Conservation (phyloP, 805 yeast genomes). For the Yarrowia sp. region DNA sequence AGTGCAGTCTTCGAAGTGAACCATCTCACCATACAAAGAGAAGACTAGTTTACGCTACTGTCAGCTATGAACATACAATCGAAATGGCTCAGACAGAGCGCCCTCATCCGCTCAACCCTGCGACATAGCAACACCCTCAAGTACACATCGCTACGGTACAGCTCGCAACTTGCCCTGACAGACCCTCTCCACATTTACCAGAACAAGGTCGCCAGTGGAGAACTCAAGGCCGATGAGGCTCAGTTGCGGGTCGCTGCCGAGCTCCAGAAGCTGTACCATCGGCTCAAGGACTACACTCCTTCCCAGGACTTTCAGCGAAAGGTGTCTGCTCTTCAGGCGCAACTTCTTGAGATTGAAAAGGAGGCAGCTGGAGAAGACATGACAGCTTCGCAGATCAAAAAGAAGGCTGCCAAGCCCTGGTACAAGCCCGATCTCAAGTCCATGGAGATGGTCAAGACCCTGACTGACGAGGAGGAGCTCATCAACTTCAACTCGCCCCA, state of each 20-base stretch:
- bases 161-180: slow-evolving; percentile 55
- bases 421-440: slow-evolving; percentile 42
- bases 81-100: background rate
- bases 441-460: slow-evolving; percentile 56
- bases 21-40: too few relatives aligned
- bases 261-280: slow-evolving; percentile 63
- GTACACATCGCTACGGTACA: background rate
- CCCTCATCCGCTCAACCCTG: background rate
- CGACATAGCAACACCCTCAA: background rate
- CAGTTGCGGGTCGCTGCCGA: slow-evolving; percentile 69
- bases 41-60: too few relatives aligned
- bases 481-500: slow-evolving; percentile 63
- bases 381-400: slow-evolving; percentile 22
- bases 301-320: slow-evolving; percentile 56
- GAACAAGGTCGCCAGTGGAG: slow-evolving; percentile 59
- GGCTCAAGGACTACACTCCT: slow-evolving; percentile 67
- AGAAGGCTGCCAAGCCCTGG: slow-evolving; percentile 40
- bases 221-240: slow-evolving; percentile 61
- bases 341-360: slow-evolving; percentile 47
- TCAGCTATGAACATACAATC: background rate
- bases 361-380: slow-evolving; percentile 37
- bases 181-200: slow-evolving; percentile 69
- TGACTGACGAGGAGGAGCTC: slow-evolving; percentile 69
- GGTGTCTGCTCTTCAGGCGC: slow-evolving; percentile 53
- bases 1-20: background rate